phyloP scores from a whole-genome alignment of 2,329 filamentous ascomycete genomes.

The Biscogniauxia mediterranea region DNA sequence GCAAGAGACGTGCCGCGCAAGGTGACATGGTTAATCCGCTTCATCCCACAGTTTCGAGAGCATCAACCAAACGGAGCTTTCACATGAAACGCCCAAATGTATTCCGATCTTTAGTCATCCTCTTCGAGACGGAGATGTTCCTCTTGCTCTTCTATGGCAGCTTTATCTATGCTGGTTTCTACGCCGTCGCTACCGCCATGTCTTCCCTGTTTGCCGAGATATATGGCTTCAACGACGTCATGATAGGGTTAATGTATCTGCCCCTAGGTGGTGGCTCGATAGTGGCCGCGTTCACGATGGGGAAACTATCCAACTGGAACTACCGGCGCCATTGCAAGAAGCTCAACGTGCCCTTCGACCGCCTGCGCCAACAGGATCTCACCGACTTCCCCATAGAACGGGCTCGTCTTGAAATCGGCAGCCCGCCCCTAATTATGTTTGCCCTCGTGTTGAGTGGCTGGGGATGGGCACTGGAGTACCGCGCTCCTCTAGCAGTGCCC shows the following conservation, averaged over 20 bases:
- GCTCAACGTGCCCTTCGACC: slow-evolving; percentile 48
- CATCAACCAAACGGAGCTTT: slow-evolving; percentile 16
- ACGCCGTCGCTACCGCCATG: slow-evolving; percentile 33
- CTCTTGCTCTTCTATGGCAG: slow-evolving; percentile 34
- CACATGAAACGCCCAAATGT: slow-evolving; percentile 31
- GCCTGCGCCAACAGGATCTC: slow-evolving; percentile 41
- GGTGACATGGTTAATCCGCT: slow-evolving; percentile 7
- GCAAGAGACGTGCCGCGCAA: slow-evolving; percentile 8
- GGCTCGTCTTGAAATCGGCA: slow-evolving; percentile 35
- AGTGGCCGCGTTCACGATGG: slow-evolving; percentile 35
- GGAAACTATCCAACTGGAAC: slow-evolving; percentile 58
- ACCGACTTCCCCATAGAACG: slow-evolving; percentile 32
- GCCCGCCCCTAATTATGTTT: slow-evolving; percentile 44
- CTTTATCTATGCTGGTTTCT: slow-evolving; percentile 36
- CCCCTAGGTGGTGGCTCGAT: slow-evolving; percentile 38
- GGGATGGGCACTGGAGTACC: slow-evolving; percentile 36
- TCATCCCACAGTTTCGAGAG: slow-evolving; percentile 10
- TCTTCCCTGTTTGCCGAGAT: slow-evolving; percentile 36
- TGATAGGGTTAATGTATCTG: slow-evolving; percentile 41
- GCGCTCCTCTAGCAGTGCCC: slow-evolving; percentile 33
- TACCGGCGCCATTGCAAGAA: slow-evolving; percentile 53
- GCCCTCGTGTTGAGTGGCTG: slow-evolving; percentile 38
- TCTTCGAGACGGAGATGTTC: slow-evolving; percentile 37
- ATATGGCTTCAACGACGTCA: slow-evolving; percentile 53
- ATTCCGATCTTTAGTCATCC: slow-evolving; percentile 33